Conservation (phyloP, 2,329 filamentous ascomycete genomes). For the Bipolaris sorokiniana region DNA sequence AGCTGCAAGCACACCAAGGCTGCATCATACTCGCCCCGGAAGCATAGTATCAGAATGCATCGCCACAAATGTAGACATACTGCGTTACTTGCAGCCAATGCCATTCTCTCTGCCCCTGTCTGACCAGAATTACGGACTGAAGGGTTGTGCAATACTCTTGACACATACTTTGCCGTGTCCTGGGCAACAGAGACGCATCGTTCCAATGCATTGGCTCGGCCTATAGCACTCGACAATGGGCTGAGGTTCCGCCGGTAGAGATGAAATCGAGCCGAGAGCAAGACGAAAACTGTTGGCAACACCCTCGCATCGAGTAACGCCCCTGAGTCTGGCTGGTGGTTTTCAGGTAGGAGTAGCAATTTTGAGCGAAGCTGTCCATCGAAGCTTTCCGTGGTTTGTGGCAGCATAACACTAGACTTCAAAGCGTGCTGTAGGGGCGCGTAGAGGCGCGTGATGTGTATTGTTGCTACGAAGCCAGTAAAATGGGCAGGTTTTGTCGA, state of each 20-base stretch:
- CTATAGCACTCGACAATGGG: conserved; percentile 69
- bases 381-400: conserved; percentile 74
- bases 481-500: conserved; percentile 52
- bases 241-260: conserved; percentile 89
- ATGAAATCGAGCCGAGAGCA: conserved; percentile 83
- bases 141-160: conserved; percentile 64
- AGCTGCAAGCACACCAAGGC: conserved; percentile 76
- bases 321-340: conserved; percentile 71
- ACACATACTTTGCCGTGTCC: conserved; percentile 79
- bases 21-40: conserved; percentile 73
- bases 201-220: conserved; percentile 74
- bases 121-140: conserved; percentile 34
- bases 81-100: conserved; percentile 73
- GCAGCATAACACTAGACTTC: conserved; percentile 66
- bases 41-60: conserved; percentile 78
- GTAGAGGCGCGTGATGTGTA: conserved; percentile 81
- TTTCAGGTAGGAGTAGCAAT: conserved; percentile 74
- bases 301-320: conserved; percentile 74
- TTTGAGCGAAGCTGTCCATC: conserved; percentile 81
- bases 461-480: conserved; percentile 77
- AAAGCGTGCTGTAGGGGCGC: conserved; percentile 74
- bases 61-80: conserved; percentile 87
- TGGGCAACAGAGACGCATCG: conserved; percentile 75
- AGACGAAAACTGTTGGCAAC: conserved; percentile 75
- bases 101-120: conserved; percentile 63